phyloP scores from a whole-genome alignment of 2,329 filamentous ascomycete genomes.

The Leptosphaerulina australis region DNA sequence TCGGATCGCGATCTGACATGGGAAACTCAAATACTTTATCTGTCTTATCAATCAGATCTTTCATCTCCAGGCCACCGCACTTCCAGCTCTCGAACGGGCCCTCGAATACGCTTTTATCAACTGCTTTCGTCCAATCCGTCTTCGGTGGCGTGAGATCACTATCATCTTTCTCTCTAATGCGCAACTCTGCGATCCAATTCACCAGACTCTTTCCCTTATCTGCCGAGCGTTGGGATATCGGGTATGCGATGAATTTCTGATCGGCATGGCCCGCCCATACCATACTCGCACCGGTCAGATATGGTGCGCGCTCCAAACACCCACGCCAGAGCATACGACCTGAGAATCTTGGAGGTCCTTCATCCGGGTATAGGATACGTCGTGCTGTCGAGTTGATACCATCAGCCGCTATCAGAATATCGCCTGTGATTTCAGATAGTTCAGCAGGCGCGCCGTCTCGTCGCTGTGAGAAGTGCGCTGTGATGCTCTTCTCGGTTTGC shows the following conservation, averaged over 20 bases:
- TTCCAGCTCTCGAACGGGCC: constrained; percentile 51
- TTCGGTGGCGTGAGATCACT: constrained; percentile 53
- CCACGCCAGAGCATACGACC: constrained; percentile 57
- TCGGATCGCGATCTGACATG: constrained; percentile 55
- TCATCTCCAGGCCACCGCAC: constrained; percentile 53
- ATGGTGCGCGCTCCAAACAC: constrained; percentile 50
- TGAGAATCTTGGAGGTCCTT: constrained; percentile 54
- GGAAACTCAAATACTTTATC: constrained; percentile 55
- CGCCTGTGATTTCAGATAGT: constrained; percentile 39
- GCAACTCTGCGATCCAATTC: constrained; percentile 57
- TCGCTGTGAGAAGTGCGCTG: constrained; percentile 46
- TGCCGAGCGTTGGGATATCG: constrained; percentile 49
- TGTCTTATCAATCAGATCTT: constrained; percentile 51
- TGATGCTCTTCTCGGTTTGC: constrained; percentile 47
- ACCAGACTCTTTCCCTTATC: constrained; percentile 50
- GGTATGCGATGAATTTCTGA: constrained; percentile 57
- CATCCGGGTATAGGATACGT: constrained; percentile 51
- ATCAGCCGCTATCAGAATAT: constrained; percentile 52
- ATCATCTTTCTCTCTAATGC: constrained; percentile 52
- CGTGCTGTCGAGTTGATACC: constrained; percentile 55
- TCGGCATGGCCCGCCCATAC: constrained; percentile 56
- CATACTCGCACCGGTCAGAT: constrained; percentile 53
- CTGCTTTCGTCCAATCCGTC: constrained; percentile 53
- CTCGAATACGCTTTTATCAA: constrained; percentile 51
- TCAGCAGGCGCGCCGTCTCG: constrained; percentile 35